Evolutionary conservation across 257 asterid genomes (phyloP), one percentile per base, ranked within the genome.

Genomic region (Solanum chilense): DNA sequence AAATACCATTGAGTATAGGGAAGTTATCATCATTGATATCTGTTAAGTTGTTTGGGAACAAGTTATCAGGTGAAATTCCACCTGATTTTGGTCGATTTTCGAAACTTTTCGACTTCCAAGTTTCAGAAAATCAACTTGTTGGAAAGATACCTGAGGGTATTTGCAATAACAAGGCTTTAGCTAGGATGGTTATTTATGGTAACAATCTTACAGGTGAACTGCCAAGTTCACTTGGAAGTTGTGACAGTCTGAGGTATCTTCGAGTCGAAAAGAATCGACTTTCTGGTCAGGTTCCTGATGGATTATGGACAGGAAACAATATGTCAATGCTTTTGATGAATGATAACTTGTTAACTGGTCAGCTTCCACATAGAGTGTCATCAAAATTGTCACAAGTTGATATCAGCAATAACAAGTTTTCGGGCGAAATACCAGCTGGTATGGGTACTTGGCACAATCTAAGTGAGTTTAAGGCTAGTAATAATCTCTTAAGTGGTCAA

Each of bases 41-140:
- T 87, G 10, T 97, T 82, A 42, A 47, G 71, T 14, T 95, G 78
- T 94, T 35, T 74, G 88, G 49, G 83, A 97, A 97, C 69, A 90
- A 90, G 52, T 86, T 97, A 25, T 91, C 98, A 1, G 99, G 99
- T 12, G 93, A 88, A 88, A 68, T 97, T 88, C 98, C 99, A 2
- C 93, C 94, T 0, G 98, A 94, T 27, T 88, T 97, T n/a, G 99
- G 99, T 29, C 90, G 84, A 64, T 83, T 91, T 89, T 97, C 99
- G 3, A 88, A 5, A 86, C 93, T 97, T 37, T 2, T 18, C 52
- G 60, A 3, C 0, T 92, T 97, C 41, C 86, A 95, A 88, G 95
- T 97, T 56, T 84, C 93, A 0, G 9, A 87, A 10, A 97, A 95
- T 92, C 91, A 87, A 37, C 92, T 97, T 52, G 82, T 42, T 0